Base-by-base conservation (phyloP, 2,329 filamentous ascomycete species). In the Colletotrichum sp. region DNA sequence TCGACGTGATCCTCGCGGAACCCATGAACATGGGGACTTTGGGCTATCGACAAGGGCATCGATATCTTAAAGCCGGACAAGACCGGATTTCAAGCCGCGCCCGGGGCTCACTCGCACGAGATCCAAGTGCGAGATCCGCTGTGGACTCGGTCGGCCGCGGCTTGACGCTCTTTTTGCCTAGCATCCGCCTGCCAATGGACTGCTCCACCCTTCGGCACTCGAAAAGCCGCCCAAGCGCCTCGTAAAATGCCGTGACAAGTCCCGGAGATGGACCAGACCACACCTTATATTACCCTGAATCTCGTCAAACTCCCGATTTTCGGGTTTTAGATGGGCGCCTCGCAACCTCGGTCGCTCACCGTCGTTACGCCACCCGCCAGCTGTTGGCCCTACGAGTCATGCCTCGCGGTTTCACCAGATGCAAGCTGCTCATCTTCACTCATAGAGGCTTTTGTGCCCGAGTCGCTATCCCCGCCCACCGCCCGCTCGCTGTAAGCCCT, bases 281-380 rank as follows among this genome's bases (percentile, higher is more conserved):
- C 74, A 76, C 74, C 70, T 76, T 73, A 76, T 73, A 76, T 76
- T 66, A 74, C 70, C 49, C 64, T 69, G 64, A 76, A 76, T 74
- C 59, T 76, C 65, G 74, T 65, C 73, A 73, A 64, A 64, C 28
- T 64, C 64, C 70, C 64, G 30, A 74, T 64, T 59, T 28, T 74
- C 59, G 73, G 73, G 57, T 68, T 49, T 30, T 71, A 49, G 69
- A 64, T 36, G 55, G 55, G 28, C 65, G 59, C 49, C 70, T 52
- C 44, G 44, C 44, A 52, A 21, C 44, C 44, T 74, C 70, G 70
- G 74, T 69, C 70, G 59, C 64, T 76, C 65, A 65, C 71, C 64
- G 66, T 73, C 36, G 62, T 59, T 65, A 49, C 69, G 44, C 55
- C 63, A 64, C 69, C 57, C 39, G 39, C 62, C 64, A 60, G 34